phyloP scores from a whole-genome alignment of 2,329 filamentous ascomycete genomes.

The Colletotrichum agaves region DNA sequence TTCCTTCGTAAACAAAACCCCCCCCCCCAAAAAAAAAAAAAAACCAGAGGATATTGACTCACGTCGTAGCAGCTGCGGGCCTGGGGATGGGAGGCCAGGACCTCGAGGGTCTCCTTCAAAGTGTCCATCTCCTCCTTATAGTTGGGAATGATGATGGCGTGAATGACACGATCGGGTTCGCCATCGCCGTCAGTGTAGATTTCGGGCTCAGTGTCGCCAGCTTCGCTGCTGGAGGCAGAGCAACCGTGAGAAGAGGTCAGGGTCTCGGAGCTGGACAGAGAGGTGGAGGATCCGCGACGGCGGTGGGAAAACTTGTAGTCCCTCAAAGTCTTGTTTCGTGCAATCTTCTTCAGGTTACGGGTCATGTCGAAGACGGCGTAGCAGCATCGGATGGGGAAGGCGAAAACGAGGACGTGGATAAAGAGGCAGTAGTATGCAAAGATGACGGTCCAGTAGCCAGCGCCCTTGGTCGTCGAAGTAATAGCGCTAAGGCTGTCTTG shows the following conservation, averaged over 20 bases:
- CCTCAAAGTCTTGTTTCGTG: constrained; percentile 56
- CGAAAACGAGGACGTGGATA: constrained; percentile 71
- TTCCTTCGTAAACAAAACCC: too few relatives aligned
- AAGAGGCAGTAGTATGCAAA: constrained; percentile 74
- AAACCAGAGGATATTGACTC: constrained; percentile 49
- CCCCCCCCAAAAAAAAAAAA: too few relatives aligned
- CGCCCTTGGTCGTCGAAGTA: constrained; percentile 51
- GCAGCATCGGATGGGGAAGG: constrained; percentile 71
- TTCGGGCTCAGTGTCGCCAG: constrained; percentile 61
- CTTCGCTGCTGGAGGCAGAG: constrained; percentile 61
- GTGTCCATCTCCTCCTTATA: constrained; percentile 80
- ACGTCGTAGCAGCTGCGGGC: constrained; percentile 76
- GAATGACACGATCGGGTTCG: constrained; percentile 61
- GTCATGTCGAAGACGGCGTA: constrained; percentile 71
- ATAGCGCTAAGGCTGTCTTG: constrained; percentile 49
- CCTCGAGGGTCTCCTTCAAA: constrained; percentile 74
- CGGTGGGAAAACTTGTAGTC: constrained; percentile 58
- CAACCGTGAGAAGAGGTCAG: constrained; percentile 59
- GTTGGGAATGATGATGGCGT: constrained; percentile 77
- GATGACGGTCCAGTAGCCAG: constrained; percentile 61
- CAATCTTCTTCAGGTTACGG: constrained; percentile 57
- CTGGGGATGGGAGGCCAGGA: constrained; percentile 73
- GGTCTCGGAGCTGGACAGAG: constrained; percentile 67
- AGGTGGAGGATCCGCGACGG: constrained; percentile 64
- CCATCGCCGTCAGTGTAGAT: constrained; percentile 57